Conservation (phyloP, 345 rosid genomes). For the Orychophragmus violaceus region DNA sequence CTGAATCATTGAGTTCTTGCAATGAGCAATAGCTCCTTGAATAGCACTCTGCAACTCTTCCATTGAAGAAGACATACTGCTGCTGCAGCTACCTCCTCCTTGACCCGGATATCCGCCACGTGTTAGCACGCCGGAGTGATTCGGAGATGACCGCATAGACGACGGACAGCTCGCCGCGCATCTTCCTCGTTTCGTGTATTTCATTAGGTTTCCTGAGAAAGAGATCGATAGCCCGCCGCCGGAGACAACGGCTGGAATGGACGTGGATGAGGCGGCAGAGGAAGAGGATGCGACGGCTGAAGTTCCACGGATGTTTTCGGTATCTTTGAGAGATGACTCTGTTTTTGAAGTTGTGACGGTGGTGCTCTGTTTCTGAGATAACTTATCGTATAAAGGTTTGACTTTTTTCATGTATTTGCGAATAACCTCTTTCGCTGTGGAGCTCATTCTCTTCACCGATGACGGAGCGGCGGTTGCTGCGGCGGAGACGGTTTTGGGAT, state of each 20-base stretch:
- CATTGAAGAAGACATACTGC: constrained; percentile 51
- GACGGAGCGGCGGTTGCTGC: constrained; percentile 28
- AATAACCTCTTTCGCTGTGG: constrained; percentile 72
- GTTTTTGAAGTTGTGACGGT: neutral
- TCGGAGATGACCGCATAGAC: constrained; percentile 85
- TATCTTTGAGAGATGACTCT: constrained; percentile 16
- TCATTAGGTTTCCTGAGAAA: constrained; percentile 75
- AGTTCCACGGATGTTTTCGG: neutral
- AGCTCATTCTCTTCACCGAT: constrained; percentile 67
- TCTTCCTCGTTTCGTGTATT: constrained; percentile 61
- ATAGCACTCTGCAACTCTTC: constrained; percentile 89
- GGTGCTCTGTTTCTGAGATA: constrained; percentile 54
- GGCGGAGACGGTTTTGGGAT: constrained; percentile 41
- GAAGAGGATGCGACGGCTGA: no score
- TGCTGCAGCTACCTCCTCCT: constrained; percentile 5
- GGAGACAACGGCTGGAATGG: neutral
- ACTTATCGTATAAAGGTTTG: constrained; percentile 87
- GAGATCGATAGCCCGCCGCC: constrained; percentile 44
- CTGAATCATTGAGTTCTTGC: constrained; percentile 73
- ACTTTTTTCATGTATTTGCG: constrained; percentile 84
- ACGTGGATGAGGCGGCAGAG: no score
- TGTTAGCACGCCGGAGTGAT: constrained; percentile 73
- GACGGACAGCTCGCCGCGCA: constrained; percentile 79
- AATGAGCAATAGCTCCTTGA: constrained; percentile 89
- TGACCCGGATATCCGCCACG: constrained; percentile 33